Conservation (phyloP, 163 green algal genomes). For the Chlorella variabilis region DNA sequence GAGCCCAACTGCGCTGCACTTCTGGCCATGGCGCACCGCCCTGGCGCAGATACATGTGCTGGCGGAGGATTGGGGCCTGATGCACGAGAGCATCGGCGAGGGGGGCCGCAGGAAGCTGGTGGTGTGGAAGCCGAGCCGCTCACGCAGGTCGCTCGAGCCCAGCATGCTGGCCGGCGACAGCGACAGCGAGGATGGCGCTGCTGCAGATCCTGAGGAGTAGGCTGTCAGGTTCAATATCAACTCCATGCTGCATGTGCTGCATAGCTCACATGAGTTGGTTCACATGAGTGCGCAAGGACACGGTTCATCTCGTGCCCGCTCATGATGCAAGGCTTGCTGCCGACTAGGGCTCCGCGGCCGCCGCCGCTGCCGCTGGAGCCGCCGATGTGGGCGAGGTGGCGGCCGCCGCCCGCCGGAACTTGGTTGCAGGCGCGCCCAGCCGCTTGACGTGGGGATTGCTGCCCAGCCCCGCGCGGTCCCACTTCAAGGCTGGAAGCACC, state of each 20-base stretch:
- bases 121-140: constrained; percentile 38
- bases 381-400: no score
- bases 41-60: constrained; percentile 29
- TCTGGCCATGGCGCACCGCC: no score
- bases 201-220: background rate
- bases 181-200: background rate
- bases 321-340: no score
- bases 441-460: constrained; percentile 1
- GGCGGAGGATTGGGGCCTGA: constrained; percentile 41
- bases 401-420: background rate
- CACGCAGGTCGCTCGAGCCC: background rate
- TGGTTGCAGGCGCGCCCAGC: background rate
- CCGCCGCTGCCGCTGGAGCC: background rate
- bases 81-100: constrained; percentile 40
- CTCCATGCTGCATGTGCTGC: no score
- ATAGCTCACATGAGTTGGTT: no score
- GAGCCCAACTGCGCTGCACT: background rate
- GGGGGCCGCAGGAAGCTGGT: constrained; percentile 21
- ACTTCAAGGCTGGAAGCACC: constrained; percentile 1
- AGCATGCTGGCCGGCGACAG: background rate
- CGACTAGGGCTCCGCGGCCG: no score
- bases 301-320: no score
- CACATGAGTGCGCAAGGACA: no score
- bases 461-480: background rate
- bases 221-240: no score